Evolutionary conservation across 306 rosid genomes (phyloP).

Genomic region (Glycine soja): DNA sequence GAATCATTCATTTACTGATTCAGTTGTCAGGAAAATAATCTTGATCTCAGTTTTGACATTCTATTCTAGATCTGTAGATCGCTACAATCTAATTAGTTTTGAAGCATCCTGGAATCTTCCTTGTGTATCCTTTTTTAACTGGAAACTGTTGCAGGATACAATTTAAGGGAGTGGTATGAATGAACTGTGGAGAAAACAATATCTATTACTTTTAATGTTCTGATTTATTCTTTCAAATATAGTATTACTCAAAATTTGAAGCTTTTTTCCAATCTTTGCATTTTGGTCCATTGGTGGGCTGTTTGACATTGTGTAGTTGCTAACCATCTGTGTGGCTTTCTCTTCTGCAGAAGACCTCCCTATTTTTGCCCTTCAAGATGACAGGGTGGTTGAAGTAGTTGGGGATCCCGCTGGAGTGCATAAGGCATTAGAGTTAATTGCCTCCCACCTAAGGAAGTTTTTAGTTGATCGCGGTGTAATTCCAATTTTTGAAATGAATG

Average conservation of each 20-base stretch:
- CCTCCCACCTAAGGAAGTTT: constrained; percentile 92
- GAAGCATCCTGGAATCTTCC: neutral
- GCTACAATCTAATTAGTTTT: constrained; percentile 18
- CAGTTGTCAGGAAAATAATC: constrained; percentile 30
- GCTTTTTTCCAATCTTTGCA: neutral
- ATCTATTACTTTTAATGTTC: constrained; percentile 32
- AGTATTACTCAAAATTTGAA: constrained; percentile 17
- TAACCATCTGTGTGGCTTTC: constrained; percentile 38
- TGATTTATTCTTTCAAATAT: constrained; percentile 27
- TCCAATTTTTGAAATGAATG: constrained; percentile 87
- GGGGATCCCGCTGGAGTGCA: constrained; percentile 90
- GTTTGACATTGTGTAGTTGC: constrained; percentile 36
- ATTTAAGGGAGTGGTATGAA: constrained; percentile 34
- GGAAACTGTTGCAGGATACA: constrained; percentile 8
- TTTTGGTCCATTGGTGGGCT: constrained; percentile 42
- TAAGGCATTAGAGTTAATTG: constrained; percentile 88
- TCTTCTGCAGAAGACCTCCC: constrained; percentile 89
- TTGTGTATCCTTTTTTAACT: constrained; percentile 7
- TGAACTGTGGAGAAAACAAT: constrained; percentile 4
- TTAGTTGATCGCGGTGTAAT: constrained; percentile 90
- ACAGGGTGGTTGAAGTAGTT: constrained; percentile 90
- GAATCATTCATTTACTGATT: constrained; percentile 3
- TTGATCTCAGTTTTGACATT: constrained; percentile 29
- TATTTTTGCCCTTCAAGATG: constrained; percentile 92
- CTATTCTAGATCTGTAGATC: constrained; percentile 19